Evolutionary conservation across 2,329 filamentous ascomycete genomes (phyloP).

Genomic region (Sporothrix humicola): DNA sequence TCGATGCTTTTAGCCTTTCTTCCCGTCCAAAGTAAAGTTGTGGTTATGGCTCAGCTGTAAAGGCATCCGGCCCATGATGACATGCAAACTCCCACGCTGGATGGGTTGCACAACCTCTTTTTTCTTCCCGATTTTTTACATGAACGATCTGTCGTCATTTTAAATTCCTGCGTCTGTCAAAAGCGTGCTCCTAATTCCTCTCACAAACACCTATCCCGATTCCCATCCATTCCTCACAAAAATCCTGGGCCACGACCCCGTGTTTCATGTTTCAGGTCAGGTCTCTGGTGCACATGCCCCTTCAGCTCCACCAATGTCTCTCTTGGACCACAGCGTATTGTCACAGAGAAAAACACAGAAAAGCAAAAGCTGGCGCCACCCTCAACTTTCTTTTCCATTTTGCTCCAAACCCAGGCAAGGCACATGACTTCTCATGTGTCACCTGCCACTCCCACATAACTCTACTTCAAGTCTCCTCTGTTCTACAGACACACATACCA

Average conservation of each 20-base stretch:
- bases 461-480: not conserved
- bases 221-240: not conserved
- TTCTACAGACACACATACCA: slow-evolving; percentile 10
- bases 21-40: not conserved
- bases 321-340: not conserved
- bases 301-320: not conserved
- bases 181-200: not conserved
- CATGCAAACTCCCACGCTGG: not conserved
- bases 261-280: slow-evolving; percentile 31
- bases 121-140: not conserved
- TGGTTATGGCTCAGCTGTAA: not conserved
- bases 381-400: not conserved
- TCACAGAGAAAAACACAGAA: not conserved
- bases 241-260: slow-evolving; percentile 12
- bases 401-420: too few relatives aligned
- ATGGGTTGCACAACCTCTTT: not conserved
- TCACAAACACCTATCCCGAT: not conserved
- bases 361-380: not conserved
- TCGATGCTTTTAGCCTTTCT: too few relatives aligned
- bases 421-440: slow-evolving; percentile 10
- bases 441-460: not conserved
- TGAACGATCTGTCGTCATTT: not conserved
- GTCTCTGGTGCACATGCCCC: not conserved
- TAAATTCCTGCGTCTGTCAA: not conserved
- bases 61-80: not conserved